These are phyloP conservation scores for Rhexocercosporidium sp. DNA, from an alignment of 2,329 filamentous ascomycete genomes.

Conservation along the genomic window DNA sequence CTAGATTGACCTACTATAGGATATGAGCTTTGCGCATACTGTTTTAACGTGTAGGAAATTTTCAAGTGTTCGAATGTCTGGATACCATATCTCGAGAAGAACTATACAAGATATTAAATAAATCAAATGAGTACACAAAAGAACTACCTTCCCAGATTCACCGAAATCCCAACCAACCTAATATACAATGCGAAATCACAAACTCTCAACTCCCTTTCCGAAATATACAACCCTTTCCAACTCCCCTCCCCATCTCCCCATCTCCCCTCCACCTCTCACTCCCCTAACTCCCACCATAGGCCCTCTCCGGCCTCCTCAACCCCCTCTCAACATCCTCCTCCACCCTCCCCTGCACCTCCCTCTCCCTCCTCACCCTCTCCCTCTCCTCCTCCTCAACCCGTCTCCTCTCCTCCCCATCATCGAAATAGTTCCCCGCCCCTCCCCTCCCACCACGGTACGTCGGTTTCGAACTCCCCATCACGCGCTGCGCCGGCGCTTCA, in stretches of 20 bases:
- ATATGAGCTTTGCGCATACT: too few species aligned
- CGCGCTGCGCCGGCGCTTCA: constrained; percentile 3
- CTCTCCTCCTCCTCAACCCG: constrained; percentile 32
- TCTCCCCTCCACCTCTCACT: constrained; percentile 21
- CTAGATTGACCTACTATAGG: too few species aligned
- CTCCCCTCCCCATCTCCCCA: background rate
- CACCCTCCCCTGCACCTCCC: constrained; percentile 50
- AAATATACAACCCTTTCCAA: background rate
- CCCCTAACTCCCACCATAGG: constrained; percentile 42
- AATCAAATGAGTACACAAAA: too few species aligned
- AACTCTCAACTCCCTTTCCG: background rate
- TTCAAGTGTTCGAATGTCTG: background rate
- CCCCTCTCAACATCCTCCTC: constrained; percentile 54
- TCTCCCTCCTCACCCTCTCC: constrained; percentile 43
- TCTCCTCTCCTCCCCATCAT: constrained; percentile 35
- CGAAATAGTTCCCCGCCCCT: constrained; percentile 61
- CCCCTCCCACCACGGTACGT: constrained; percentile 51
- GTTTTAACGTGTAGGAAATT: too few species aligned
- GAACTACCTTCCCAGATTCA: too few species aligned
- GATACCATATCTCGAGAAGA: background rate
- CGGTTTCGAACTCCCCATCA: constrained; percentile 18
- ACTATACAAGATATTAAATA: too few species aligned
- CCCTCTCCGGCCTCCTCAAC: constrained; percentile 53
- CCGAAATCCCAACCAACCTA: background rate
- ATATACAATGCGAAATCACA: background rate